Evolutionary conservation across 257 asterid species (phyloP), one percentile per base, ranked within the genome.

Genomic region (Datura wrightii): DNA sequence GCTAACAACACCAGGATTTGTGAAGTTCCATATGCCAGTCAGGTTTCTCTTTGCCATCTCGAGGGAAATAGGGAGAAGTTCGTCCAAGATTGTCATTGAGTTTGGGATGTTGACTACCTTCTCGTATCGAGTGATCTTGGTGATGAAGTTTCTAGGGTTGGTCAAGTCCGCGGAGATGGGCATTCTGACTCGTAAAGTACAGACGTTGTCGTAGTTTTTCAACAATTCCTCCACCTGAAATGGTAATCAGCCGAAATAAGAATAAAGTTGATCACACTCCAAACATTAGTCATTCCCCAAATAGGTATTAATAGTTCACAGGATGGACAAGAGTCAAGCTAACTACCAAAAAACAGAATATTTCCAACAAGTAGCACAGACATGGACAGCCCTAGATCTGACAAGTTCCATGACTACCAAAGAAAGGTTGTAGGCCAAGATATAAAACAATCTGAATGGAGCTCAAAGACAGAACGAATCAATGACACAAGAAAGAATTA

Each of bases 31-130:
- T 80, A 93, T 90, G 7, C 98, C 98, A 6, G 97, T 94, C 79
- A 94, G 92, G 85, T 94, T 92, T 85, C 97, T 90, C 86, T 94
- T 94, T 7, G 95, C 98, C 97, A 94, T 94, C 89, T 94, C 98
- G 62, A 94, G 86, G 85, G 98, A 94, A 48, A 94, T 89, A 6
- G 97, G 98, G 66, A 94, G 95, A 84, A 94, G 98, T 85, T 94
- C 98, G 4, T 94, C 98, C 59, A 94, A 86, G 86, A 94, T 90
- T 42, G 97, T 94, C 97, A 94, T 94, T 13, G 97, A 93, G 90
- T 94, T 94, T n/a, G 97, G 98, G 10, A 94, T 94, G 85, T 94
- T 16, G 46, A 94, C 98, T 5, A 93, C 98, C 89, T 91, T 94
- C 55, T 92, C 94, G 15, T 94, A 93, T 24, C 96, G 87, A 15